phyloP scores from a whole-genome alignment of 78 protist genomes.

The Cavenderia fasciculata region DNA sequence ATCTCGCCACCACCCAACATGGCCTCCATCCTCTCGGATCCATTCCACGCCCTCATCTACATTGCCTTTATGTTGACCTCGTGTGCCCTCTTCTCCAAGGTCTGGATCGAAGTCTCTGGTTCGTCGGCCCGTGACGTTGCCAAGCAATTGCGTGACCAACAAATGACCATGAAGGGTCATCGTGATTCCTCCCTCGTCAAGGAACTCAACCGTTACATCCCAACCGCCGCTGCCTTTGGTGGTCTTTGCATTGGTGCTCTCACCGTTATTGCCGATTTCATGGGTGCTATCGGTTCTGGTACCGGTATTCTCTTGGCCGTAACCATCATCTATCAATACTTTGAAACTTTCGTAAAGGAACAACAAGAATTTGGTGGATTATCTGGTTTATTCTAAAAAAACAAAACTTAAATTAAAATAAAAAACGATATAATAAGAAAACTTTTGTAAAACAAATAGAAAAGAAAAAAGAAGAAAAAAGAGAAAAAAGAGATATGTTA shows the following conservation, averaged over 20 bases:
- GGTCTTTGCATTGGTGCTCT: conserved; percentile 99
- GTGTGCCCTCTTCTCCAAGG: conserved; percentile 98
- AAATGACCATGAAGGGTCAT: conserved; percentile 88
- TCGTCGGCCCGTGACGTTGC: conserved; percentile 97
- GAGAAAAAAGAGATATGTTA: too few species aligned
- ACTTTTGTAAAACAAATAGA: too few species aligned
- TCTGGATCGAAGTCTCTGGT: conserved; percentile 97
- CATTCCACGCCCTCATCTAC: conserved; percentile 98
- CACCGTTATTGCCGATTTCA: conserved; percentile 97
- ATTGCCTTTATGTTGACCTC: conserved; percentile 95
- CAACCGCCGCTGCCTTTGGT: conserved; percentile 99
- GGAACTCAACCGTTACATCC: conserved; percentile 98
- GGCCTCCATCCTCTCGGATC: conserved; percentile 91
- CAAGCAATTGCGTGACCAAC: conserved; percentile 94
- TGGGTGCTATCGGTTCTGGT: conserved; percentile 98
- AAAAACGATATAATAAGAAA: not conserved
- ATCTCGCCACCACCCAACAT: conserved; percentile 96
- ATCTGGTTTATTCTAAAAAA: conserved; percentile 56
- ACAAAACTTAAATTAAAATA: not conserved
- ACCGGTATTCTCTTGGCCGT: conserved; percentile 99
- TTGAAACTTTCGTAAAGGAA: conserved; percentile 97
- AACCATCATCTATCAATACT: conserved; percentile 98
- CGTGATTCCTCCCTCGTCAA: conserved; percentile 84
- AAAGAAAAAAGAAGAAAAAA: too few species aligned
- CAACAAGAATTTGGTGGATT: conserved; percentile 79